Base-by-base conservation (phyloP, 139 green algal species). In the Yamagishiella unicocca region DNA sequence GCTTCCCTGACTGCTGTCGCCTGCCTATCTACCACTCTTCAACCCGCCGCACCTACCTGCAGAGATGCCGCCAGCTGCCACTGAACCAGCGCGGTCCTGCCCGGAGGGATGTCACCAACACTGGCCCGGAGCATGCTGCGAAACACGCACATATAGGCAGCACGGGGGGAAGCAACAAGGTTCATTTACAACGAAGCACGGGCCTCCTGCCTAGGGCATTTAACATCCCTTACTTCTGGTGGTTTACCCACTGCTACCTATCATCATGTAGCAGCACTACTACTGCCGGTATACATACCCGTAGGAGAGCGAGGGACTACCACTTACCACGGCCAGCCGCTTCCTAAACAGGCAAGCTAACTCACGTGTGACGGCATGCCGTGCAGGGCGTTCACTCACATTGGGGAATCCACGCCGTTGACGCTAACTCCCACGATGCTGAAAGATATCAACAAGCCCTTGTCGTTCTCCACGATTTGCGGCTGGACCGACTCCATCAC, bases 391-490 rank as follows among this genome's bases (percentile, higher is more conserved):
- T 58, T 29, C 22, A 76, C 67, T 46, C 27, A 76, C 67, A 58
- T 35, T 21, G 71, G 71, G 12, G 40, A 35, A 22, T 58, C 3
- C 40, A 7, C 3, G 14, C 43, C 43, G 42, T 79, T 79, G 3
- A 58, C 42, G 21, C 27, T 61, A 22, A 79, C 71, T 7, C 42
- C 42, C 22, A 58, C 42, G 29, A 79, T 79, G 27, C 21, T 58
- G 42, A 79, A 79, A 9, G 40, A 21, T 19, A 79, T 58, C 1
- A 79, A 25, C 40, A 79, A 42, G 1, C 71, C 71, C 38, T 79
- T 79, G 7, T 79, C 71, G 71, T 79, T 79, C 25, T 79, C 71
- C 25, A 58, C 9, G 25, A 79, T 79, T 42, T 79, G 58, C 21
- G 71, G 71, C 71, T 79, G 71, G 2, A 79, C 12, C 8, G 71